Evolutionary conservation across 257 asterid genomes (phyloP).

Genomic region (Fraxinus excelsior): DNA sequence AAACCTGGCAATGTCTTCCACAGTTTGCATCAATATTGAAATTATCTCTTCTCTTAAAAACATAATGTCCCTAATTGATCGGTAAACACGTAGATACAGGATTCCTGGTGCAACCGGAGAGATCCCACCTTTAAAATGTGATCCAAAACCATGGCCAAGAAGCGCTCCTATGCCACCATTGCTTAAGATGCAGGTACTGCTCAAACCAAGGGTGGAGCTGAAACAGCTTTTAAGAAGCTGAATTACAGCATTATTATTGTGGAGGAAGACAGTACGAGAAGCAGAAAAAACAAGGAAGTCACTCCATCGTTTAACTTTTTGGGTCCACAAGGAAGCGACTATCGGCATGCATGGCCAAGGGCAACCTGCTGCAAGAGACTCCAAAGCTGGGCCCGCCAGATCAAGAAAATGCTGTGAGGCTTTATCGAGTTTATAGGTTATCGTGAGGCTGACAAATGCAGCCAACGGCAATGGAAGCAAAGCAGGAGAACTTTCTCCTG

Average conservation of each 20-base stretch:
- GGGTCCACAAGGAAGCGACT: constrained; percentile 96
- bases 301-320: constrained; percentile 90
- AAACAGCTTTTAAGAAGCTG: constrained; percentile 91
- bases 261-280: constrained; percentile 92
- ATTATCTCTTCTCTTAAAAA: constrained; percentile 83
- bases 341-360: constrained; percentile 99
- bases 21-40: constrained; percentile 71
- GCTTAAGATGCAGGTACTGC: constrained; percentile 55
- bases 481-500: constrained; percentile 87
- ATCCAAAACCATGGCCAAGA: constrained; percentile 96
- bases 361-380: constrained; percentile 97
- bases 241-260: constrained; percentile 82
- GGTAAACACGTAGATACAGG: constrained; percentile 75
- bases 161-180: constrained; percentile 88
- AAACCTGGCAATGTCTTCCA: constrained; percentile 54
- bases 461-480: constrained; percentile 95
- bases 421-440: constrained; percentile 91
- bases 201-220: constrained; percentile 64
- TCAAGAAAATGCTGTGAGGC: constrained; percentile 92
- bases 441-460: constrained; percentile 96
- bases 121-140: constrained; percentile 84
- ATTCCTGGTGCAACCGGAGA: constrained; percentile 96
- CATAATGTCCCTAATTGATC: constrained; percentile 82
- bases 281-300: constrained; percentile 93
- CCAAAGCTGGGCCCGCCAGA: constrained; percentile 96